phyloP scores from a whole-genome alignment of 192 early-diverging fungal species.

The Funneliformis mosseae region DNA sequence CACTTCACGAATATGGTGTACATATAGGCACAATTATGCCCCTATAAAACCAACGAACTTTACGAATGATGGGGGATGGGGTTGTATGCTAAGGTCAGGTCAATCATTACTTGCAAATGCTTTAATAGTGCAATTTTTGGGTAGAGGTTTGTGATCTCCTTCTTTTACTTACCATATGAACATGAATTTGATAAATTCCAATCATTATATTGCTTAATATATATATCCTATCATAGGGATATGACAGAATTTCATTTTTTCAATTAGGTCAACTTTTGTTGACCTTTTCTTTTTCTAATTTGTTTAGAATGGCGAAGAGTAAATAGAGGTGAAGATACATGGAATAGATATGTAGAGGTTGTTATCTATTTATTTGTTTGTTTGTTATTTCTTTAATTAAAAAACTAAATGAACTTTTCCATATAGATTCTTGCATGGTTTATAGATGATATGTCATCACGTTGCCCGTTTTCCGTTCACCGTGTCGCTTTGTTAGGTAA shows the following conservation, averaged over 20 bases:
- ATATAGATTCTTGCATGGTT: slow-evolving; percentile 74
- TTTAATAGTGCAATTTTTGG: slow-evolving; percentile 73
- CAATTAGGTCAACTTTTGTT: neutral
- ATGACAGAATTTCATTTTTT: neutral
- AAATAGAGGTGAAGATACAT: slow-evolving; percentile 38
- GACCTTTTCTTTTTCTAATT: neutral
- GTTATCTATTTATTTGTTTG: slow-evolving; percentile 15
- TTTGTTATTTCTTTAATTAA: neutral
- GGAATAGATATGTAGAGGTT: slow-evolving; percentile 52
- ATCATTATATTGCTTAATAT: neutral
- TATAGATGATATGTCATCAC: slow-evolving; percentile 69
- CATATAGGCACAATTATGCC: slow-evolving; percentile 87
- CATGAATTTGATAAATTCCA: neutral
- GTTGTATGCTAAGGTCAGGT: slow-evolving; percentile 95
- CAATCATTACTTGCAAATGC: slow-evolving; percentile 92
- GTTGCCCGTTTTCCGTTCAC: slow-evolving; percentile 90
- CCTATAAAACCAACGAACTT: slow-evolving; percentile 75
- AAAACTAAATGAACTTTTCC: neutral
- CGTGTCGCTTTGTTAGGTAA: slow-evolving; percentile 81
- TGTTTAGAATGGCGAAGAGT: slow-evolving; percentile 51
- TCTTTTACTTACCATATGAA: neutral
- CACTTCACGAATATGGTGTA: slow-evolving; percentile 84
- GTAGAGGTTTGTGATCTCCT: slow-evolving; percentile 60
- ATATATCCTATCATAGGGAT: neutral
- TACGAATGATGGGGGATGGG: slow-evolving; percentile 91